Conservation (phyloP, 805 yeast genomes). For the Priceomyces castillae region DNA sequence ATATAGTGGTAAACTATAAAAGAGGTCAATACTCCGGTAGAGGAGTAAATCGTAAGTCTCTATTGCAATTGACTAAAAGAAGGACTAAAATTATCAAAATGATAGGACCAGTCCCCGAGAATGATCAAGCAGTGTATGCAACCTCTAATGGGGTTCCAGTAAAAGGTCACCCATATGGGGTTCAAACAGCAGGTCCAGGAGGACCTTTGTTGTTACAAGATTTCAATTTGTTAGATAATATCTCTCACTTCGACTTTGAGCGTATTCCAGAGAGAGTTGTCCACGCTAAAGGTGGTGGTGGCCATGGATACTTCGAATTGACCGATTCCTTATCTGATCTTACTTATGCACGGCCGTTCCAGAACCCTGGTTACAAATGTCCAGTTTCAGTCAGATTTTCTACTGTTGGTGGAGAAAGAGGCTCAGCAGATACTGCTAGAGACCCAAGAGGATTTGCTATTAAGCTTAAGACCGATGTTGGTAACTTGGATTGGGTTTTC, state of each 20-base stretch:
- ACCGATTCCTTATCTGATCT: slow-evolving; percentile 57
- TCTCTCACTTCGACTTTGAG: slow-evolving; percentile 63
- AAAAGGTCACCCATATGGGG: slow-evolving; percentile 49
- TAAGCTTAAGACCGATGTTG: slow-evolving; percentile 65
- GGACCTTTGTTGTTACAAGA: slow-evolving; percentile 64
- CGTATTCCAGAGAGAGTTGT: slow-evolving; percentile 67
- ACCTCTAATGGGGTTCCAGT: slow-evolving; percentile 56
- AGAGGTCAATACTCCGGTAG: no score
- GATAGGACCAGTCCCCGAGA: slow-evolving; percentile 1
- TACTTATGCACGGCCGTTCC: slow-evolving; percentile 43
- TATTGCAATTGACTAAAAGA: no score
- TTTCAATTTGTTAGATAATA: slow-evolving; percentile 51
- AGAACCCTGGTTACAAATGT: slow-evolving; percentile 39
- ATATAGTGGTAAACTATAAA: no score
- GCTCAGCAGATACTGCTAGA: slow-evolving; percentile 63
- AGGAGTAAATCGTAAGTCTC: no score
- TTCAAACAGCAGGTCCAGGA: slow-evolving; percentile 51
- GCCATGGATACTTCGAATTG: slow-evolving; percentile 56
- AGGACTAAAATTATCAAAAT: no score
- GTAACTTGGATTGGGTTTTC: slow-evolving; percentile 69
- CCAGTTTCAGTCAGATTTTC: slow-evolving; percentile 52
- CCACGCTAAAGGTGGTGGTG: slow-evolving; percentile 67
- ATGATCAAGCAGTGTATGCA: slow-evolving; percentile 34
- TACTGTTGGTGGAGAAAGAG: slow-evolving; percentile 69
- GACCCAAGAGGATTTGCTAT: slow-evolving; percentile 71